Percentiles rank a stretch among this genome's conserved stretches.
Evolutionary conservation across 2,329 filamentous ascomycete species (phyloP).

Genomic region (Emmonsiellopsis sp.): DNA sequence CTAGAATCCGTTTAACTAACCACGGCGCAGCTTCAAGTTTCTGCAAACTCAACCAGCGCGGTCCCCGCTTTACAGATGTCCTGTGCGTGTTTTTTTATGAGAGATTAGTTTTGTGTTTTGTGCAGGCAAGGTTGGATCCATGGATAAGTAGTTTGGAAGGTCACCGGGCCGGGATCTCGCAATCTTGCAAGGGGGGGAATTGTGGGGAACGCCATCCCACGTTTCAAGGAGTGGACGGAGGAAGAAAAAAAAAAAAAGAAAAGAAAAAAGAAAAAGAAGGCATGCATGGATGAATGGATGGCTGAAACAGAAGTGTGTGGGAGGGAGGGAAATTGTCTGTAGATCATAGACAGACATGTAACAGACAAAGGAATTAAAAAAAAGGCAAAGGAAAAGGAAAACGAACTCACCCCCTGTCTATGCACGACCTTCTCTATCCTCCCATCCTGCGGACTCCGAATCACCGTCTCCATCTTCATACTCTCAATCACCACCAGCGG

Average conservation of each 20-base stretch:
- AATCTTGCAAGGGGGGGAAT: too few species aligned
- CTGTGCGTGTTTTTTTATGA: constrained; percentile 28
- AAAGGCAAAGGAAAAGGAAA: constrained; percentile 1
- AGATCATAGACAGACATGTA: neutral
- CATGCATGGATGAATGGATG: neutral
- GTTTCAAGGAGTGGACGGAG: neutral
- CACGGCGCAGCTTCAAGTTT: constrained; percentile 17
- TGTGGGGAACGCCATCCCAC: neutral
- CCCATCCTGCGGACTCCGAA: constrained; percentile 65
- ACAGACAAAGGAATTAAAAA: constrained; percentile 7
- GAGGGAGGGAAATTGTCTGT: constrained; percentile 10
- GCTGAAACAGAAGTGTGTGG: neutral
- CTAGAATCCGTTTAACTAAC: too few species aligned
- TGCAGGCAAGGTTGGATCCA: too few species aligned
- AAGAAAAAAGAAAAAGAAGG: neutral
- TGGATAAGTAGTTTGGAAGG: too few species aligned
- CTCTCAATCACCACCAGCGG: constrained; percentile 84
- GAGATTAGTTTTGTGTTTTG: too few species aligned
- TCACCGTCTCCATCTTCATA: constrained; percentile 86
- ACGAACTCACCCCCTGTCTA: constrained; percentile 57
- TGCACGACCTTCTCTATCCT: constrained; percentile 65
- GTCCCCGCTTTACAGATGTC: constrained; percentile 73
- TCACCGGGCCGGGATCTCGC: too few species aligned
- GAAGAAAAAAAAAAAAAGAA: neutral
- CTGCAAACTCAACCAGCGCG: constrained; percentile 64